Base-by-base conservation (phyloP, 208 protist species). In the Trypanosoma lewisi region DNA sequence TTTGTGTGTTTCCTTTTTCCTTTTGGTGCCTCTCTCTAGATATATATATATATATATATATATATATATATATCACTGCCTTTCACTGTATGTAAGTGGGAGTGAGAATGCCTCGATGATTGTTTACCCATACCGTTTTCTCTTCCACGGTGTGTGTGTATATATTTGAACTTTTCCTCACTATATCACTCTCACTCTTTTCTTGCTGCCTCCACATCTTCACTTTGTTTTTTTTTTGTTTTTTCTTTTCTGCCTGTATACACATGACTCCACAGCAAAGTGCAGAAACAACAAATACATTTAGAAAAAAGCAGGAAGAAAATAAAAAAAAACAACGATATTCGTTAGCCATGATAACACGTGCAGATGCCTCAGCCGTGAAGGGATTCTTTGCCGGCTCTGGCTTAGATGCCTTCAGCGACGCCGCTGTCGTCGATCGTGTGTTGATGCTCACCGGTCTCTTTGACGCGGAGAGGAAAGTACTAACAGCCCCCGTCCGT, bases 301-400 rank as follows among this genome's bases (percentile, higher is more conserved):
- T 9, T 31, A 52, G 21, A 27, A 6, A 56, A 9, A 66, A 60
- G 56, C 31, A 67, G 21, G 23, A 33, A 53, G n/a, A 21, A 49
- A 31, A 41, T 50, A 33, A 72, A 37, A 30, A 65, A 28, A 57
- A 17, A 31, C 4, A 42, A 45, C 37, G 33, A 25, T 4, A 25
- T 33, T 23, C 19, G 9, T 50, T 4, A 7, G 39, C 7, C 1
- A 73, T 73, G 67, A 63, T 63, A 21, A 51, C 56, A 37, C 44
- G 55, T 2, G n/a, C 67, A 21, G 48, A 73, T 52, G 16, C 37
- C 5, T 54, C 50, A 3, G 47, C 47, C 16, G 47, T 93, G 42
- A 80, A 78, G 4, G 90, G 80, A 16, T 85, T 90, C 48, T 77
- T 96, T 30, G 68, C 67, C 31, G 90, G 90, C 28, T 87, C 80